These are phyloP conservation scores for Heliamphora pulchella DNA, from an alignment of 179 eudicot genomes.

Conservation along the genomic window DNA sequence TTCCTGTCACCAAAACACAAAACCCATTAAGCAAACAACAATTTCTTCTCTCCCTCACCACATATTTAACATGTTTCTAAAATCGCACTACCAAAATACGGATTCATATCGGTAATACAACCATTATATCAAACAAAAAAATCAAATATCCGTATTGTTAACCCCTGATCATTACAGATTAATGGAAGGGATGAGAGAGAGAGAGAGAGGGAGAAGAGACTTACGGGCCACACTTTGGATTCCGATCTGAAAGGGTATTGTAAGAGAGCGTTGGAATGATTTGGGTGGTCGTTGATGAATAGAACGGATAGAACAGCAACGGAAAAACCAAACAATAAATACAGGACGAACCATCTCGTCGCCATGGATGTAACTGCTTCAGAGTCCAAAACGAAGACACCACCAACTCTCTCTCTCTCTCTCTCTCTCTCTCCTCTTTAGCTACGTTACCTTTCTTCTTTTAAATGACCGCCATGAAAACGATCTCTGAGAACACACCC, in stretches of 20 bases:
- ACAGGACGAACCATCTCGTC: constrained; percentile 48
- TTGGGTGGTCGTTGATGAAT: constrained; percentile 20
- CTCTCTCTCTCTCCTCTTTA: neutral
- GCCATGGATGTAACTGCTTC: constrained; percentile 30
- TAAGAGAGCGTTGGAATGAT: constrained; percentile 14
- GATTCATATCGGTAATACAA: too few relatives aligned
- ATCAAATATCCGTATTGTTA: too few relatives aligned
- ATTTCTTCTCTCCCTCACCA: neutral
- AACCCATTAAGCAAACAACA: neutral
- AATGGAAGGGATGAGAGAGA: too few relatives aligned
- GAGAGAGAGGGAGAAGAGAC: constrained; percentile 16
- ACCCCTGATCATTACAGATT: too few relatives aligned
- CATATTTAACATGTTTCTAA: too few relatives aligned
- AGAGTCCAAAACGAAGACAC: neutral
- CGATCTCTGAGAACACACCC: neutral
- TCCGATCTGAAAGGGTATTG: constrained; percentile 25
- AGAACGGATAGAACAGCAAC: constrained; percentile 45
- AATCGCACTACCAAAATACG: too few relatives aligned
- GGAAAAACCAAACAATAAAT: constrained; percentile 46
- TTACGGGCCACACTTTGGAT: constrained; percentile 69
- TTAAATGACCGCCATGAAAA: neutral
- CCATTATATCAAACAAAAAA: neutral
- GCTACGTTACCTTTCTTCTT: neutral
- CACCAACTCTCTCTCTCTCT: neutral
- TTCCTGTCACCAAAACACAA: constrained; percentile 28